A percentile compares a stretch with the other conserved stretches of the same genome.
Evolutionary conservation across 495 filamentous ascomycete species (phyloP).

Genomic region (Neurospora sp.): DNA sequence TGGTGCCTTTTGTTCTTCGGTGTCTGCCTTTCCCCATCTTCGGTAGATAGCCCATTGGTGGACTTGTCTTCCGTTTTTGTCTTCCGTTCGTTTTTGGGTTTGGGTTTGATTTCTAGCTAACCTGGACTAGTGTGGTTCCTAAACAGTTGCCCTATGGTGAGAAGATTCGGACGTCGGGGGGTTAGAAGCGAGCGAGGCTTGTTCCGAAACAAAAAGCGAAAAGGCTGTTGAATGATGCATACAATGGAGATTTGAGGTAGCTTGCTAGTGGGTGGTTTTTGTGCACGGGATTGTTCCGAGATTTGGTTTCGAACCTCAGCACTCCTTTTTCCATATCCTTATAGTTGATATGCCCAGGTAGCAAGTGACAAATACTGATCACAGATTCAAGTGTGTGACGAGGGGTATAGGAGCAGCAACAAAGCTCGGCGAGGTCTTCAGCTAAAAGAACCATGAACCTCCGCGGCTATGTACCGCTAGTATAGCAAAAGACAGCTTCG

Average conservation of each 20-base stretch:
- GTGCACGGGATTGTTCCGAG: neutral
- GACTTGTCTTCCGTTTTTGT: neutral
- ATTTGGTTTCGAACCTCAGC: neutral
- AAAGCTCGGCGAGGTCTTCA: neutral
- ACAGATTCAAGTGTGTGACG: neutral
- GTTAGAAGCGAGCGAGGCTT: neutral
- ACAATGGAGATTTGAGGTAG: neutral
- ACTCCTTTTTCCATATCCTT: neutral
- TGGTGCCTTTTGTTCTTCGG: neutral
- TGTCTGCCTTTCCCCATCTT: neutral
- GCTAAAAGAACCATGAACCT: neutral
- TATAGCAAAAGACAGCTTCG: neutral
- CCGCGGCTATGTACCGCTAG: neutral
- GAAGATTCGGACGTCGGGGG: neutral
- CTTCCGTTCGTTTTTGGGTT: too few species aligned
- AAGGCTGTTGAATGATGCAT: too few species aligned
- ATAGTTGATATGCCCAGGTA: neutral
- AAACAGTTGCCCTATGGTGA: neutral
- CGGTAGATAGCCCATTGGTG: neutral
- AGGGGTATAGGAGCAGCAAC: neutral
- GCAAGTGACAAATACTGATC: neutral
- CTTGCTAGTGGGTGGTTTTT: neutral
- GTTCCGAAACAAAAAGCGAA: too few species aligned
- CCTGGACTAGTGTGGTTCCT: neutral
- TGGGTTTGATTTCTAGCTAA: neutral